Evolutionary conservation across 2,329 filamentous ascomycete species (phyloP).

Genomic region (Xylaria sp.): DNA sequence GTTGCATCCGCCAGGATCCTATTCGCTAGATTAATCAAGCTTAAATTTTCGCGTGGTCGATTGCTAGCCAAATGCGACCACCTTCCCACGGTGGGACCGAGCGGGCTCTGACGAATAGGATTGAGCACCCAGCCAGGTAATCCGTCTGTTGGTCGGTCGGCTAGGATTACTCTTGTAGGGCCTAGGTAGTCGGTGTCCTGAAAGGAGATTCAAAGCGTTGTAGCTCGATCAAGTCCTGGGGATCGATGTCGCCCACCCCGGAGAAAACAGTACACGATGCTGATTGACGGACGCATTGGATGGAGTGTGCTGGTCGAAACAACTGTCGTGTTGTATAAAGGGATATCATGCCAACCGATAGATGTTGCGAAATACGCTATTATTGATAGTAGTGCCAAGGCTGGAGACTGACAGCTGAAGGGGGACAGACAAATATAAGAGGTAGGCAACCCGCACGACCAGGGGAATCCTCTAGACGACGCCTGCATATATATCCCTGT

Average conservation of each 20-base stretch:
- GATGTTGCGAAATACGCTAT: not conserved
- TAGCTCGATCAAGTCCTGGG: slow-evolving; percentile 1
- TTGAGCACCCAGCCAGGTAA: not conserved
- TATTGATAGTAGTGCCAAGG: slow-evolving; percentile 29
- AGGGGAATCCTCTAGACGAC: slow-evolving; percentile 30
- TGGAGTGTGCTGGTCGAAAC: not conserved
- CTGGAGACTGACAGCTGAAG: slow-evolving; percentile 16
- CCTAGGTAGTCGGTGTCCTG: not conserved
- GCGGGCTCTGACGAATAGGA: slow-evolving; percentile 6
- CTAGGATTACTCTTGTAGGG: slow-evolving; percentile 5
- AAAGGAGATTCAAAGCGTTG: not conserved
- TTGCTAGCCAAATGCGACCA: slow-evolving; percentile 21
- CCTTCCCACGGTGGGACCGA: not conserved
- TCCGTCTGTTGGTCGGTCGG: slow-evolving; percentile 8
- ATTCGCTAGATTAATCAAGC: slow-evolving; percentile 36
- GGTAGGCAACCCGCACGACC: slow-evolving; percentile 25
- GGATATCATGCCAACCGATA: not conserved
- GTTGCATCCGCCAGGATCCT: slow-evolving; percentile 31
- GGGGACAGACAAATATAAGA: slow-evolving; percentile 30
- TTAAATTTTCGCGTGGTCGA: slow-evolving; percentile 34
- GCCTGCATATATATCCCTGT: slow-evolving; percentile 34
- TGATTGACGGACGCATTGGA: not conserved
- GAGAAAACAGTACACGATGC: not conserved
- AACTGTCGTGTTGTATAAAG: not conserved
- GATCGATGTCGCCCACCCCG: not conserved